Evolutionary conservation across 169 alveolate genomes (phyloP).

Genomic region (Plasmodium adleri): DNA sequence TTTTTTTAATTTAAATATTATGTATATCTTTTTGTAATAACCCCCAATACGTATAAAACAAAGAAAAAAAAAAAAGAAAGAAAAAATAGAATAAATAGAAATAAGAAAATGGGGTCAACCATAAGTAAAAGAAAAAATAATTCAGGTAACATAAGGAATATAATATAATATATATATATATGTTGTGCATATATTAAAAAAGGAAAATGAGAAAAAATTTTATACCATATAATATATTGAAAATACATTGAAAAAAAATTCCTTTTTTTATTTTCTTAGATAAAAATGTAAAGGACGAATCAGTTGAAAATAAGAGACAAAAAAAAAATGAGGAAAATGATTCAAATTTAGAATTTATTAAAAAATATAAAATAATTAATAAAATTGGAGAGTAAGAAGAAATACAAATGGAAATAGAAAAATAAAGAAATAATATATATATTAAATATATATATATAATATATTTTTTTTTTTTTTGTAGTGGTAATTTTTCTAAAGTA

Average conservation of each 20-base stretch:
- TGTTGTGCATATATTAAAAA: too few species aligned
- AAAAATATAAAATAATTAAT: constrained; percentile 74
- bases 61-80: too few species aligned
- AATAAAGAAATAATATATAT: not conserved
- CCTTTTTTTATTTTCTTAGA: constrained; percentile 18
- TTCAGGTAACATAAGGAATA: constrained; percentile 11
- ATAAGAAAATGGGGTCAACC: constrained; percentile 58
- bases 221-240: too few species aligned
- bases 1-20: too few species aligned
- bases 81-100: constrained; percentile 36
- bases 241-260: too few species aligned
- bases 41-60: too few species aligned
- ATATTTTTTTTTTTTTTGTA: constrained; percentile 21
- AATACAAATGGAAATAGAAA: not conserved
- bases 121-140: constrained; percentile 64
- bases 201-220: too few species aligned
- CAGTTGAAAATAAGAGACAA: constrained; percentile 53
- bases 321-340: constrained; percentile 73
- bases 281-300: constrained; percentile 44
- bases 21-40: too few species aligned
- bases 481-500: constrained; percentile 74
- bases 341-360: constrained; percentile 64
- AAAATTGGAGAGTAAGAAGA: constrained; percentile 70
- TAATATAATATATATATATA: not conserved
- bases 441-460: not conserved